Base-by-base conservation (phyloP, 306 rosid genomes). In the Lupinus albus region DNA sequence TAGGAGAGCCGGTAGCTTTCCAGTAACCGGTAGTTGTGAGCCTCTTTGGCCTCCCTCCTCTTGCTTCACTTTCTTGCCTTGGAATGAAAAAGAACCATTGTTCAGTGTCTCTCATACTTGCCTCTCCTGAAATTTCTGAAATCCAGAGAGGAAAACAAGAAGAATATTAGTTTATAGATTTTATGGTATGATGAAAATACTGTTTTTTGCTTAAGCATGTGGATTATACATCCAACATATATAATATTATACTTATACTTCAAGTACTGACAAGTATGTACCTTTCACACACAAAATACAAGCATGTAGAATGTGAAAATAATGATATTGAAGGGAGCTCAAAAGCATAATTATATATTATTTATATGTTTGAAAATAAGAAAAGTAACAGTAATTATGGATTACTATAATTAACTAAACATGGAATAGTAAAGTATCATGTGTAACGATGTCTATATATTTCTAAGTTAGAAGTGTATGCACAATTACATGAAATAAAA, bases 1-100 rank as follows among this genome's bases (percentile, higher is more conserved):
- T 89, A 0, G 96, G 93, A 44, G 98, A 87, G 0, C 98, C 98
- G 1, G 96, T 92, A 0, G 95, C 96, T 33, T 92, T 92, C 98
- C 98, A 92, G 68, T 85, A 89, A n/a, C 98, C 98, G 7, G 52
- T 79, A 8, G 28, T 72, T 0, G 98, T 92, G 16, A 89, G 86
- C 48, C 98, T 72, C 15, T 67, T 89, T 10, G 96, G 93, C 48
- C 96, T 87, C 4, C 98, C 96, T 60, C 98, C 98, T 4, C 93
- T 79, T 1, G 86, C 91, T 83, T 92, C 95, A 53, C 87, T 89
- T 54, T 87, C 96, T 79, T 89, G 95, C 70, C 87, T 78, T 0
- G 88, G 87, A 66, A 86, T 69, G 84, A 92, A 92, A 71, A 92
- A 92, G 79, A 92, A 92, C 87, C 98, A 89, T 51, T 92, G 91